Base-by-base conservation (phyloP, 306 rosid genomes). In the Glycine soja region DNA sequence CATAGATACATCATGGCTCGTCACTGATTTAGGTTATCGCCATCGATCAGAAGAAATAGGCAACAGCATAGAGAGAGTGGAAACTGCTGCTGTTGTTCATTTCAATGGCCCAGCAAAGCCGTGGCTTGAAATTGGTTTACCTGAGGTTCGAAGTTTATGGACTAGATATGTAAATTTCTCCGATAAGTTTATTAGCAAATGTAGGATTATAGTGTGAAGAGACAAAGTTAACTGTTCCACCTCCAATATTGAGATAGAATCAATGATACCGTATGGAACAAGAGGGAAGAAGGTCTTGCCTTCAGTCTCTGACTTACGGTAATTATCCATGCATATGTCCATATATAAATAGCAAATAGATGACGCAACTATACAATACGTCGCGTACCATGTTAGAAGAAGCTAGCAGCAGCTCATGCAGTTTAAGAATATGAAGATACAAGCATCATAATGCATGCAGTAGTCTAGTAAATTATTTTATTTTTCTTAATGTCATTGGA, bases 21-120 rank as follows among this genome's bases (percentile, higher is more conserved):
- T 90, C 12, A 84, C 90, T 6, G 90, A 87, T 66, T 84, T 93
- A 76, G 97, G 97, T 46, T 85, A 85, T 86, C 91, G 88, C 72
- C 74, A 85, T 84, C 87, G 82, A 70, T 80, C 70, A 9, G 83
- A 85, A 57, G 80, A 72, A 53, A 75, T 87, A 19, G 80, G 62
- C 59, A 78, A 83, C 54, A 78, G 66, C 68, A 32, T 12, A 19
- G 88, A 86, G 52, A 77, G 77, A 51, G 63, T 91, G 80, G 85
- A 88, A 79, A 88, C 85, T 70, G 91, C 97, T 56, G 86, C 91
- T 13, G 90, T 90, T 14, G 67, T 91, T 75, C 97, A 93, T 77
- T 93, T 93, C 91, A 93, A 88, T 70, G 97, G 97, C 80, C 97
- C 97, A 4, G 97, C 94, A 16, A 93, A 93, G 91, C 97, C 97